Base-by-base conservation (phyloP, 2,329 filamentous ascomycete species). In the Aureobasidium sp. region DNA sequence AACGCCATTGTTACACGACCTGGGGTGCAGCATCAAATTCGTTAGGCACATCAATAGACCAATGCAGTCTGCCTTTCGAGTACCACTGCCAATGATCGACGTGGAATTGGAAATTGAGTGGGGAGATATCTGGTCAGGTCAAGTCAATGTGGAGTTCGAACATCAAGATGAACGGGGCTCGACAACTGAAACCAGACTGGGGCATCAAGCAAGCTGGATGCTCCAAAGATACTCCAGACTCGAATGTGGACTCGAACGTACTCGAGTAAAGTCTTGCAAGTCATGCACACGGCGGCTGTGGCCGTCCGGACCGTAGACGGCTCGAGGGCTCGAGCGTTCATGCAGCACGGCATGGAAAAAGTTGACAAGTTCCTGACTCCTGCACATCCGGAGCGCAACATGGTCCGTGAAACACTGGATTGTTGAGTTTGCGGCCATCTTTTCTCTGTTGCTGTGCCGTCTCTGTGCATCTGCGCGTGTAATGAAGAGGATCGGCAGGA, bases 321-420 rank as follows among this genome's bases (percentile, higher is more conserved):
- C 41, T 25, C 25, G 25, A 39, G 11, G n/a, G 49, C 49, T 55
- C 51, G 51, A 41, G 51, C 51, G 51, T 31, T 53, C 22, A 42
- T 55, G 37, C 51, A 37, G 51, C 51, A 55, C 51, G 51, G 51
- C 51, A 55, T 55, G 17, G 31, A n/a, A 42, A 55, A 55, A 53
- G 51, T 42, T 42, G 51, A 55, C 37, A 41, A 55, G 51, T 55
- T 36, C 51, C 31, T 55, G 51, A 55, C 25, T 55, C 17, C 22
- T 42, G 51, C 51, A 55, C 36, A 42, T 55, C 51, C 51, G 51
- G 51, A 15, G 51, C 51, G 51, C 51, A 37, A 42, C 8, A 20
- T 55, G 51, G 51, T 55, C 51, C 51, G 51, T 55, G 51, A 27
- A 55, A 55, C 51, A 20, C 9, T 41, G 17, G 37, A 29, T 42